These are phyloP conservation scores for Borealophlyctis nickersoniae DNA, from an alignment of 192 early-diverging fungal genomes.

Conservation along the genomic window DNA sequence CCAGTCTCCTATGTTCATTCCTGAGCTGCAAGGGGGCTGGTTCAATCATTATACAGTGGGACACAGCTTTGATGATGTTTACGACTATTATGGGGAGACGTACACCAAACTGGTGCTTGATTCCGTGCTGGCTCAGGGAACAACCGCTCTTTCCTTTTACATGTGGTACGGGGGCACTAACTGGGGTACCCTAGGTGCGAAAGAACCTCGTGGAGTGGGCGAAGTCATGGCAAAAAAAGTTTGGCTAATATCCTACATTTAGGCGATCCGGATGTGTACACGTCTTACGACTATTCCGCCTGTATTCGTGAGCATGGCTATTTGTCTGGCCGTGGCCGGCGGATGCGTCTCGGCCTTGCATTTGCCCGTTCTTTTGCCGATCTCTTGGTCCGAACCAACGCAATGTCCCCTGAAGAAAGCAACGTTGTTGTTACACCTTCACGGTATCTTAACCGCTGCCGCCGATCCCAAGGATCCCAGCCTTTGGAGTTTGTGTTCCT, in stretches of 20 bases:
- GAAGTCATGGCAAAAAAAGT: too few relatives aligned
- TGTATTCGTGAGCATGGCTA: constrained; percentile 70
- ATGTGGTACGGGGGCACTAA: constrained; percentile 79
- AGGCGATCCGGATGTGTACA: constrained; percentile 67
- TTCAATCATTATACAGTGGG: constrained; percentile 67
- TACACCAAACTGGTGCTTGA: constrained; percentile 64
- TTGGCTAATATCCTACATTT: too few relatives aligned
- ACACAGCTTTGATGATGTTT: constrained; percentile 66
- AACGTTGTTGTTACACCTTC: constrained; percentile 20
- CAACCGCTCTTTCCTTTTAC: constrained; percentile 62
- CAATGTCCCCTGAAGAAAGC: constrained; percentile 29
- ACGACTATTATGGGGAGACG: constrained; percentile 65
- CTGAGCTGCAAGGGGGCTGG: constrained; percentile 79
- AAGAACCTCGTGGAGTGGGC: too few relatives aligned
- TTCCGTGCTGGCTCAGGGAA: constrained; percentile 62
- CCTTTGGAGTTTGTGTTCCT: constrained; percentile 46
- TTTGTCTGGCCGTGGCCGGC: constrained; percentile 59
- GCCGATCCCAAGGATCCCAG: too few relatives aligned
- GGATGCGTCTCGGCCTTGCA: constrained; percentile 54
- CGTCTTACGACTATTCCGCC: constrained; percentile 73
- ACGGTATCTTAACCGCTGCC: too few relatives aligned
- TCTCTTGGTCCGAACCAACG: constrained; percentile 51
- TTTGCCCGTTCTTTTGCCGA: constrained; percentile 61
- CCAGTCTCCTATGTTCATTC: constrained; percentile 68
- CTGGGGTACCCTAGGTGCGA: constrained; percentile 67